Evolutionary conservation across 495 filamentous ascomycete species (phyloP), one percentile per base, ranked within the genome.

Genomic region (Usnea hakonensis): DNA sequence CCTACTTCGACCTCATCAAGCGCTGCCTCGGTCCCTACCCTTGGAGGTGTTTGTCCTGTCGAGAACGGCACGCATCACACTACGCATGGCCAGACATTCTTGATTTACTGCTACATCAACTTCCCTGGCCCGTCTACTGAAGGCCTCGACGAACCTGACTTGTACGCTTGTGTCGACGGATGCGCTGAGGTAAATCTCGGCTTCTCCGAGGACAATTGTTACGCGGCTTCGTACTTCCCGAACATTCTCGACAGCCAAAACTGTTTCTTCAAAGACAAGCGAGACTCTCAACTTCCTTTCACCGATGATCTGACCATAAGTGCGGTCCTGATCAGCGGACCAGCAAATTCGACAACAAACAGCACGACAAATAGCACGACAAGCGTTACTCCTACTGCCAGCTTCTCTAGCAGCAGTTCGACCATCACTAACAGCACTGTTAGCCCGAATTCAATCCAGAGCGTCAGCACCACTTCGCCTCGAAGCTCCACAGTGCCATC

Each of bases 181-280:
- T 67, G 65, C 44, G 62, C 65, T n/a, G 1, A 2, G 0, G 48
- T 55, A 4, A 67, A 67, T 46, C 5, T 56, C 10, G 65, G 65
- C 2, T 67, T 64, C 44, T 67, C 65, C 17, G 16, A 62, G 33
- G 14, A 32, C 41, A 26, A 33, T 21, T 66, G 64, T 26, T 63
- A 44, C 14, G 64, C 52, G 21, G 37, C 37, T 14, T 63, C 64
- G 1, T 66, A 63, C 55, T 28, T n/a, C 21, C 53, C 64, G 9
- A 32, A 38, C 17, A 40, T n/a, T 16, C 23, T 28, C 13, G 55
- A 50, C 19, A 9, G 19, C 3, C 44, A 48, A 4, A 60, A 66
- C 32, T 66, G 64, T 28, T 44, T 55, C 55, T 56, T 66, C 21
- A 48, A 32, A 57, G 33, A 17, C 33, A 30, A 43, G 32, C 21